Evolutionary conservation across 1,284 basidiomycete species (phyloP).

Genomic region (Tremellales sp.): DNA sequence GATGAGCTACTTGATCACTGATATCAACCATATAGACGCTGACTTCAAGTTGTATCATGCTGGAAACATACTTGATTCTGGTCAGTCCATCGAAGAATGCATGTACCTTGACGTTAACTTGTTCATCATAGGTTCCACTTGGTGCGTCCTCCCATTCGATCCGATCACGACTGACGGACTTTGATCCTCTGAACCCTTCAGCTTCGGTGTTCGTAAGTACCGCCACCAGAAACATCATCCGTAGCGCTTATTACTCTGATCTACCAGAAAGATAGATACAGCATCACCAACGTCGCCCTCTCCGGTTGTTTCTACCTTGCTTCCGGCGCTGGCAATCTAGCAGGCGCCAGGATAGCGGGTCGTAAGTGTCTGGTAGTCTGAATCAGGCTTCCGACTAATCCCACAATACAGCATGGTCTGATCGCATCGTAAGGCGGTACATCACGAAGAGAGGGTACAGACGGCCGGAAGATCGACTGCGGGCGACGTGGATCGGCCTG

Average conservation of each 20-base stretch:
- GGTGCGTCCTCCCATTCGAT: too few relatives aligned
- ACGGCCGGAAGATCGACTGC: conserved; percentile 60
- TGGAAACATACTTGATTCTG: conserved; percentile 34
- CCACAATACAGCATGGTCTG: conserved; percentile 49
- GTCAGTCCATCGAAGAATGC: too few relatives aligned
- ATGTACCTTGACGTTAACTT: too few relatives aligned
- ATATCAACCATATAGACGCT: conserved; percentile 16
- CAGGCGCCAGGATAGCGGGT: conserved; percentile 57
- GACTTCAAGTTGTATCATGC: conserved; percentile 31
- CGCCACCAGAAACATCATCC: too few relatives aligned
- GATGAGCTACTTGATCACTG: conserved; percentile 1
- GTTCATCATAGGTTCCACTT: too few relatives aligned
- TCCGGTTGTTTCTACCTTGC: conserved; percentile 62
- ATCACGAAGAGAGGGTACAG: conserved; percentile 53
- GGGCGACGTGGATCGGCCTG: conserved; percentile 53
- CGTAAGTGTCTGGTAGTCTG: conserved; percentile 26
- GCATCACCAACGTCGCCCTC: conserved; percentile 58
- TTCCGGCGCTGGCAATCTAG: conserved; percentile 59
- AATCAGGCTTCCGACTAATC: neutral
- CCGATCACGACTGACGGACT: too few relatives aligned
- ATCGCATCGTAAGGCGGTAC: conserved; percentile 53
- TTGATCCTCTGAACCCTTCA: too few relatives aligned
- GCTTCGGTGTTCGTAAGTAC: too few relatives aligned
- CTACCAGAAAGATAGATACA: conserved; percentile 58
- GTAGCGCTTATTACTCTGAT: too few relatives aligned